Evolutionary conservation across 2,329 filamentous ascomycete genomes (phyloP).

Genomic region (Venturia effusa): DNA sequence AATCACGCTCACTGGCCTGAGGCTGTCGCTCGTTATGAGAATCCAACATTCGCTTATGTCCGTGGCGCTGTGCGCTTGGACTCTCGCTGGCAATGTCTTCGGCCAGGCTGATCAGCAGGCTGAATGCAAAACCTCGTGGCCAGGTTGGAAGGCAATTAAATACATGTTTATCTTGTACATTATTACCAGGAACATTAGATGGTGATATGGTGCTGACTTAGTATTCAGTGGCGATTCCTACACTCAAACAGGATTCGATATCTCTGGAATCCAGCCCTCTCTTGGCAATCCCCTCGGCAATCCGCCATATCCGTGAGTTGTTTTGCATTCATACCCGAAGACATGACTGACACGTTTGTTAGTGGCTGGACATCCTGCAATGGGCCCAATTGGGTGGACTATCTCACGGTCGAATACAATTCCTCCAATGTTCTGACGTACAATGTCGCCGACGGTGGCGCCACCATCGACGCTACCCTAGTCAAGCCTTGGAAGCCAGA

Average conservation of each 20-base stretch:
- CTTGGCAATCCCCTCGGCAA: conserved; percentile 50
- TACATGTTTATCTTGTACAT: conserved; percentile 10
- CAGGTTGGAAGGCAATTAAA: conserved; percentile 5
- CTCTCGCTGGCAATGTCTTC: not conserved
- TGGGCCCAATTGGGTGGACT: conserved; percentile 48
- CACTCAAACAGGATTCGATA: conserved; percentile 48
- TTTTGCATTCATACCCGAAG: no score
- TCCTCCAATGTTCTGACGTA: conserved; percentile 36
- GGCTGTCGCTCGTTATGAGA: not conserved
- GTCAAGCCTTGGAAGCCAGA: conserved; percentile 39
- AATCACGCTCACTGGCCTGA: not conserved
- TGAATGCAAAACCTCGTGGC: conserved; percentile 2
- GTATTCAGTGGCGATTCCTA: conserved; percentile 45
- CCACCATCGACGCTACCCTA: conserved; percentile 41
- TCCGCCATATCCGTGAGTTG: conserved; percentile 39
- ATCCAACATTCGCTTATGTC: not conserved
- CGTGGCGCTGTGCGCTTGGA: not conserved
- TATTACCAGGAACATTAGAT: not conserved
- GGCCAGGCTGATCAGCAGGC: not conserved
- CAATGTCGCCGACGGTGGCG: conserved; percentile 45
- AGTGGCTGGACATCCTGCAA: conserved; percentile 21
- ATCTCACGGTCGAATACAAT: conserved; percentile 36
- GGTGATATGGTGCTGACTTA: not conserved
- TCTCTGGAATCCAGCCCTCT: conserved; percentile 40
- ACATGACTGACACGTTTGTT: not conserved